Percentiles rank a stretch among this genome's conserved stretches.
Conservation (phyloP, 106 monocot genomes). For the Allium fistulosum region DNA sequence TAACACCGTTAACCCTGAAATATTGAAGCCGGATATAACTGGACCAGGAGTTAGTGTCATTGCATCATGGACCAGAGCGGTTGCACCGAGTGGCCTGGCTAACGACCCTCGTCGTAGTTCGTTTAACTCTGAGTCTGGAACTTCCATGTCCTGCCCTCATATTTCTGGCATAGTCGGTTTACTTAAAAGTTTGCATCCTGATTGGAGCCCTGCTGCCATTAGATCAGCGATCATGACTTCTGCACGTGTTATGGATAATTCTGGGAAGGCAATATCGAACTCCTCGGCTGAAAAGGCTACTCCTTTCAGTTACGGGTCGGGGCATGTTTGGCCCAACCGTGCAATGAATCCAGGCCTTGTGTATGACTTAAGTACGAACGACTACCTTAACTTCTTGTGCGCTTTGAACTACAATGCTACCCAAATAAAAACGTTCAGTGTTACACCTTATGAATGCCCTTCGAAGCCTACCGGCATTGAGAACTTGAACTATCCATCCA, state of each 20-base stretch:
- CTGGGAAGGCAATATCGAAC: background rate
- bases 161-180: slow-evolving; percentile 64
- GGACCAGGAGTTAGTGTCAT: slow-evolving; percentile 28
- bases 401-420: slow-evolving; percentile 12
- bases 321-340: slow-evolving; percentile 8
- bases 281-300: slow-evolving; percentile 4
- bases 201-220: slow-evolving; percentile 75
- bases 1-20: slow-evolving; percentile 33
- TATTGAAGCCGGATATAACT: slow-evolving; percentile 29
- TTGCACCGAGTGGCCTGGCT: background rate
- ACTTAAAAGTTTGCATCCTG: slow-evolving; percentile 42
- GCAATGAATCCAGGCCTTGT: slow-evolving; percentile 18
- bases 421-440: background rate
- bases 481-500: slow-evolving; percentile 16
- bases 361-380: slow-evolving; percentile 7
- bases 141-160: slow-evolving; percentile 89
- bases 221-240: slow-evolving; percentile 79
- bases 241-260: slow-evolving; percentile 10
- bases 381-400: slow-evolving; percentile 20
- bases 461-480: background rate
- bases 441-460: background rate
- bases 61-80: slow-evolving; percentile 10
- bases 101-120: slow-evolving; percentile 26
- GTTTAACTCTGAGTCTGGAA: slow-evolving; percentile 59
- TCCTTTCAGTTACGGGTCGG: slow-evolving; percentile 15